These are phyloP conservation scores for Kazachstania bromeliacearum DNA, from an alignment of 805 yeast genomes.

Conservation along the genomic window DNA sequence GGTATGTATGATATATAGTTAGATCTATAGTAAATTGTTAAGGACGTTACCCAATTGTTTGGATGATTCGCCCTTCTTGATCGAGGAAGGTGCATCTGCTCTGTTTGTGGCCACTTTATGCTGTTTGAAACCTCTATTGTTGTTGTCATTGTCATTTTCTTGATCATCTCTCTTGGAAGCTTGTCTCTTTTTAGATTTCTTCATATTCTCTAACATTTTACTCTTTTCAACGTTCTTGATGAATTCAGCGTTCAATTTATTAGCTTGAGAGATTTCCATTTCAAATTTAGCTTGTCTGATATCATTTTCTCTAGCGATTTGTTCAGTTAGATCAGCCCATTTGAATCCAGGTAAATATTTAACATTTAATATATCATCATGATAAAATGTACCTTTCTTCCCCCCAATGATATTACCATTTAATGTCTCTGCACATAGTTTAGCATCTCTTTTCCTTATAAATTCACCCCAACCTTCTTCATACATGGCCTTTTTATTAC, in stretches of 20 bases:
- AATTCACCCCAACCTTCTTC: slow-evolving; percentile 98
- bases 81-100: slow-evolving; percentile 46
- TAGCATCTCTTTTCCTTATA: slow-evolving; percentile 73
- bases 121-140: slow-evolving; percentile 58
- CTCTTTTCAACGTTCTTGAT: slow-evolving; percentile 78
- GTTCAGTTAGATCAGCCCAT: slow-evolving; percentile 91
- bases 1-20: no score
- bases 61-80: slow-evolving; percentile 34
- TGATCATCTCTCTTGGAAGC: slow-evolving; percentile 18
- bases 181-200: slow-evolving; percentile 25
- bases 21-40: slow-evolving; percentile 39
- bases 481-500: slow-evolving; percentile 78
- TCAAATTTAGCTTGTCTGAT: slow-evolving; percentile 78
- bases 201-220: slow-evolving; percentile 65
- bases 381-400: slow-evolving; percentile 78
- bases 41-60: slow-evolving; percentile 37
- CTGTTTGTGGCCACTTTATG: slow-evolving; percentile 57
- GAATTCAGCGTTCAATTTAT: slow-evolving; percentile 74
- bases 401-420: slow-evolving; percentile 91
- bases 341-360: slow-evolving; percentile 87
- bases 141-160: slow-evolving; percentile 13
- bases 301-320: slow-evolving; percentile 84
- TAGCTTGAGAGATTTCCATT: slow-evolving; percentile 83
- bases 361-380: slow-evolving; percentile 88
- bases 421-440: slow-evolving; percentile 72